Evolutionary conservation across 1,284 basidiomycete genomes (phyloP).

Genomic region (Apiotrichum laibachii): DNA sequence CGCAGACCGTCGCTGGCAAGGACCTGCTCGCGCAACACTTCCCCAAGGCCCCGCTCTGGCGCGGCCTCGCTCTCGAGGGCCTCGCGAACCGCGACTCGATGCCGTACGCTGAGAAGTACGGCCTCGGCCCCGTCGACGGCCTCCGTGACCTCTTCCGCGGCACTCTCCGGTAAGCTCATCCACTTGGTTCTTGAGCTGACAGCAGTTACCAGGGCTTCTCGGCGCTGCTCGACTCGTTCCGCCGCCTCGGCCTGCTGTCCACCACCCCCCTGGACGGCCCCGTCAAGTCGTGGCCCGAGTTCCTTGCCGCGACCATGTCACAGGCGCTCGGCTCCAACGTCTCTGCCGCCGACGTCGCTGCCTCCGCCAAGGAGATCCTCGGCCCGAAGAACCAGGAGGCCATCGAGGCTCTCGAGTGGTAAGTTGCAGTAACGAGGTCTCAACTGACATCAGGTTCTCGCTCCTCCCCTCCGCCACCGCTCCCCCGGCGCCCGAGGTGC

Average conservation of each 20-base stretch:
- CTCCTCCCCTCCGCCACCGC: slow-evolving; percentile 51
- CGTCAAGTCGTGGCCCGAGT: slow-evolving; percentile 32
- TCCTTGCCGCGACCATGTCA: slow-evolving; percentile 21
- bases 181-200: too few species aligned
- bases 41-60: slow-evolving; percentile 64
- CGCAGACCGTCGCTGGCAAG: slow-evolving; percentile 57
- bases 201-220: slow-evolving; percentile 70
- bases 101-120: slow-evolving; percentile 71
- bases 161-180: slow-evolving; percentile 66
- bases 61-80: slow-evolving; percentile 73
- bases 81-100: slow-evolving; percentile 85
- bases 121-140: slow-evolving; percentile 57
- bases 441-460: slow-evolving; percentile 30
- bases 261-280: slow-evolving; percentile 38
- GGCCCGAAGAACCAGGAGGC: slow-evolving; percentile 45
- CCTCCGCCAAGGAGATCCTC: slow-evolving; percentile 7
- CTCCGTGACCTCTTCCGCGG: slow-evolving; percentile 75
- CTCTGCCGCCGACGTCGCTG: slow-evolving; percentile 1
- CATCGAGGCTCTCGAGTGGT: slow-evolving; percentile 61
- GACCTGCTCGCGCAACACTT: slow-evolving; percentile 63
- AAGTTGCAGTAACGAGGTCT: slow-evolving; percentile 28
- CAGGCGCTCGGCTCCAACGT: slow-evolving; percentile 8
- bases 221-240: slow-evolving; percentile 70
- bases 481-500: slow-evolving; percentile 6
- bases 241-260: slow-evolving; percentile 69